These are phyloP conservation scores for Taphrina betulina DNA, from an alignment of 1,139 yeast species.

Conservation along the genomic window DNA sequence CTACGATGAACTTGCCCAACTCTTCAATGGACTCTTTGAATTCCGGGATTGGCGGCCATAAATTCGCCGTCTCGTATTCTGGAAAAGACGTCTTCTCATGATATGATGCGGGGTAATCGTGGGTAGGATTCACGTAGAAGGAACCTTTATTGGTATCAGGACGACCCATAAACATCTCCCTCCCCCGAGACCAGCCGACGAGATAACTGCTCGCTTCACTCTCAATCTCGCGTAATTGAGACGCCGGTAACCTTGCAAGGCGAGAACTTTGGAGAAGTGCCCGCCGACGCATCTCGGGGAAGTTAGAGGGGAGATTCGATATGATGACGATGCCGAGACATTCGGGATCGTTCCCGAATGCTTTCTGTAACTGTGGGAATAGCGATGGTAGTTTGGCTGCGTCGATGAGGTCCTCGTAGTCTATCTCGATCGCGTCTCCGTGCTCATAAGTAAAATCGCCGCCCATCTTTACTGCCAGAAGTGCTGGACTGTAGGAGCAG, in stretches of 20 bases:
- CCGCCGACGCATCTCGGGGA: slow-evolving; percentile 47
- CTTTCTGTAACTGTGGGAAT: slow-evolving; percentile 40
- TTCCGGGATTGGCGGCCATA: slow-evolving; percentile 25
- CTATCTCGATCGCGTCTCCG: slow-evolving; percentile 7
- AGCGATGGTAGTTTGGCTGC: background rate
- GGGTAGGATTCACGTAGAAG: slow-evolving; percentile 52
- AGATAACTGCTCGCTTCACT: slow-evolving; percentile 54
- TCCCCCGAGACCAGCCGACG: slow-evolving; percentile 68
- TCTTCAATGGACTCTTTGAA: slow-evolving; percentile 42
- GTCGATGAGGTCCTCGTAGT: slow-evolving; percentile 11
- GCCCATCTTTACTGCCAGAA: no score
- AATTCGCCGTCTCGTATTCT: slow-evolving; percentile 17
- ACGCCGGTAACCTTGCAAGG: slow-evolving; percentile 50
- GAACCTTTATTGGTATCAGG: slow-evolving; percentile 61
- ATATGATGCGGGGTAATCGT: slow-evolving; percentile 42
- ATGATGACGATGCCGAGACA: slow-evolving; percentile 58
- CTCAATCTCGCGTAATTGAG: slow-evolving; percentile 49
- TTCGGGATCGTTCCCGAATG: slow-evolving; percentile 54
- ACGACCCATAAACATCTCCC: slow-evolving; percentile 50
- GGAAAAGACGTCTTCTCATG: slow-evolving; percentile 34
- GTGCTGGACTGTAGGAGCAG: background rate
- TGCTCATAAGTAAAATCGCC: no score
- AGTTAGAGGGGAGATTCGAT: slow-evolving; percentile 50
- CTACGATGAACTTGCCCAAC: slow-evolving; percentile 51
- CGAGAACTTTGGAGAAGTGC: slow-evolving; percentile 53